phyloP scores from a whole-genome alignment of 805 yeast species.

The Metschnikowia lochheadii region DNA sequence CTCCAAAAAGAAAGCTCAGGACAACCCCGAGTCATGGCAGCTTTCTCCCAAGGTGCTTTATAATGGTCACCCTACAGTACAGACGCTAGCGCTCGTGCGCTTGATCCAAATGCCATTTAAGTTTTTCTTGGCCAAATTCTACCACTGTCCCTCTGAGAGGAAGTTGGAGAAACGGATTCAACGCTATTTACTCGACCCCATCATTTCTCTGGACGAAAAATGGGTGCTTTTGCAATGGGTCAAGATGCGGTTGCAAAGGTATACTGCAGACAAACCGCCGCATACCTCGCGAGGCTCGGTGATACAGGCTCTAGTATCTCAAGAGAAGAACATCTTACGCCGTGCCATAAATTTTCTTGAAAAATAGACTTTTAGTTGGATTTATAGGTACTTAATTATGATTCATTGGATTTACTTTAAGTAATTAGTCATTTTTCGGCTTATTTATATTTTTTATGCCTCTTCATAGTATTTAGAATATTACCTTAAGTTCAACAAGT shows the following conservation, averaged over 20 bases:
- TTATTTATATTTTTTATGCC: too few relatives aligned
- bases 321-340: constrained; percentile 27
- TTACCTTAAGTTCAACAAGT: too few relatives aligned
- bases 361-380: background rate
- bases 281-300: constrained; percentile 12
- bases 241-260: constrained; percentile 20
- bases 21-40: constrained; percentile 41
- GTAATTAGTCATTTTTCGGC: too few relatives aligned
- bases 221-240: constrained; percentile 25
- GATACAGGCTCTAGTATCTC: constrained; percentile 19
- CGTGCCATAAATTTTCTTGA: constrained; percentile 1
- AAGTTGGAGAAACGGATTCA: constrained; percentile 19
- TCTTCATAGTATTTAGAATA: too few relatives aligned
- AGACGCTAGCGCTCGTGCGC: constrained; percentile 26
- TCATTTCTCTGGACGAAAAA: constrained; percentile 9
- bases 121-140: constrained; percentile 22
- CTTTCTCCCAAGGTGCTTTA: constrained; percentile 35
- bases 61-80: constrained; percentile 43
- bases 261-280: constrained; percentile 10
- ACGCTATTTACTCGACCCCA: constrained; percentile 17
- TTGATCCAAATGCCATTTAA: constrained; percentile 26
- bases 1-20: background rate
- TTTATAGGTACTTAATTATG: too few relatives aligned
- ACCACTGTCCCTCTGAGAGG: constrained; percentile 19
- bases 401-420: too few relatives aligned